Evolutionary conservation across 2,329 filamentous ascomycete genomes (phyloP).

Genomic region (Aspergillus brasiliensis): DNA sequence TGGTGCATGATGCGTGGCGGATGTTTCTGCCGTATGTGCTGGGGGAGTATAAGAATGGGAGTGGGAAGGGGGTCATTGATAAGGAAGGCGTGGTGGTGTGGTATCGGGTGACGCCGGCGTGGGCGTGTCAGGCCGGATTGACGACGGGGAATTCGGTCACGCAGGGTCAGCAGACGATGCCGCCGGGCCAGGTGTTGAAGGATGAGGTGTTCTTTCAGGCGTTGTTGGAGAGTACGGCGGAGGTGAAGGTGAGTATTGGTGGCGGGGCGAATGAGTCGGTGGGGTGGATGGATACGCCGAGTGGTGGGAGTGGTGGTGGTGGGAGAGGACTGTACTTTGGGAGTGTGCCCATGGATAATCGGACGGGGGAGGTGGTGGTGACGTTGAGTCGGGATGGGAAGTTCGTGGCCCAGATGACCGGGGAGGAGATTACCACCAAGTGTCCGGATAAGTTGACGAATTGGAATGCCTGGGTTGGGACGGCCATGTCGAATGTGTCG

Average conservation of each 20-base stretch:
- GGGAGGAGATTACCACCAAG: slow-evolving; percentile 23
- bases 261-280: slow-evolving; percentile 26
- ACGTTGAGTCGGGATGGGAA: slow-evolving; percentile 26
- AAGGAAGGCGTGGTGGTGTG: slow-evolving; percentile 30
- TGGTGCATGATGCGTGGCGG: slow-evolving; percentile 37
- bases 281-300: slow-evolving; percentile 30
- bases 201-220: slow-evolving; percentile 36
- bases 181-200: slow-evolving; percentile 20
- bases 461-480: slow-evolving; percentile 44
- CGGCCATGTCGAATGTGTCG: slow-evolving; percentile 12
- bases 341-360: slow-evolving; percentile 26
- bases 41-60: slow-evolving; percentile 36
- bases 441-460: slow-evolving; percentile 33
- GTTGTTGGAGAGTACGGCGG: slow-evolving; percentile 34
- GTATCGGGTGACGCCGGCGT: slow-evolving; percentile 28
- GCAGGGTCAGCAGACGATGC: slow-evolving; percentile 26
- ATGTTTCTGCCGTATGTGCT: slow-evolving; percentile 38
- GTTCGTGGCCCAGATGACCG: slow-evolving; percentile 26
- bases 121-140: slow-evolving; percentile 25
- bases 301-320: slow-evolving; percentile 30
- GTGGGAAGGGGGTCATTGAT: slow-evolving; percentile 25
- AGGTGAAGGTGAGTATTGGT: slow-evolving; percentile 38
- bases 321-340: slow-evolving; percentile 39
- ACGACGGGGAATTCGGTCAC: slow-evolving; percentile 33
- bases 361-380: slow-evolving; percentile 29